Base-by-base conservation (phyloP, 106 monocot species). In the Acorus gramineus region DNA sequence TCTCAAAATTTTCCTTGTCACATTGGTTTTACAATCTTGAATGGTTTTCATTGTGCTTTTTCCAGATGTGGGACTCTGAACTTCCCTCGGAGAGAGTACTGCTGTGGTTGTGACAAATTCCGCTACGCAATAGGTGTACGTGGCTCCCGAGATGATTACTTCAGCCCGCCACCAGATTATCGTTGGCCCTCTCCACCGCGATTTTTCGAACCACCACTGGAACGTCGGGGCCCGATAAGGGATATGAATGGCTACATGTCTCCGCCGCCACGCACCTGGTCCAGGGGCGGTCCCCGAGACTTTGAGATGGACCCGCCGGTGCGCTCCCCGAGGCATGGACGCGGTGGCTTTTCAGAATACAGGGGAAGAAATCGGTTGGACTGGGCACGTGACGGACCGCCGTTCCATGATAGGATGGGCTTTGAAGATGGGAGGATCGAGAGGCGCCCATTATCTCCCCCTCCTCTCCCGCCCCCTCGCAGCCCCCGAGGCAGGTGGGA, bases 51-150 rank as follows among this genome's bases (percentile, higher is more conserved):
- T 44, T 46, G 11, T 47, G 42, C 49, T 49, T 49, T 9, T 61
- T 69, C 62, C 75, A 95, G 95, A 4, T 95, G 95, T 59, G 90
- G 90, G 28, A 95, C 86, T 68, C 71, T 95, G 45, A 95, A 95
- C 72, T 95, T 95, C 72, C 82, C 95, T n/a, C 63, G 87, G 8
- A 64, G 90, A 55, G 76, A 76, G 46, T 71, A 76, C 72, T 95
- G 95, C 70, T 78, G 85, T 77, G 87, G 80, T 50, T 95, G 95
- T 65, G 68, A 85, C 59, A 75, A 80, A 57, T 73, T 63, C 51
- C 77, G 87, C 10, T 82, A 59, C 60, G 74, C 59, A 28, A 46
- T 53, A 10, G 75, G 66, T 1, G 52, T 53, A 2, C 53, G 44
- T 53, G 70, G 66, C 46, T 83, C 83, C 48, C 69, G 47, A 9